phyloP scores from a whole-genome alignment of 345 rosid species.

The Sisymbrium irio region DNA sequence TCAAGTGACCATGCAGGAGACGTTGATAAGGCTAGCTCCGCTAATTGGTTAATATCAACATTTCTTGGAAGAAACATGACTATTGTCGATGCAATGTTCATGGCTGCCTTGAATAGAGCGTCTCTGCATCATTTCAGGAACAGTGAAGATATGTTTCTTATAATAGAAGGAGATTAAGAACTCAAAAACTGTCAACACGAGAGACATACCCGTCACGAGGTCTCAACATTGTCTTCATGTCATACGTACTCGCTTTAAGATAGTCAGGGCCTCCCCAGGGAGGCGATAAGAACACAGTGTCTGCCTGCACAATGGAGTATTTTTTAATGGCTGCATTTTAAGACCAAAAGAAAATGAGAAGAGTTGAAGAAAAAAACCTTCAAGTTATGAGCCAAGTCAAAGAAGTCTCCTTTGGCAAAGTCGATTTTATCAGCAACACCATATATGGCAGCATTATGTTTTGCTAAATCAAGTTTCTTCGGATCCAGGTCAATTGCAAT shows the following conservation, averaged over 20 bases:
- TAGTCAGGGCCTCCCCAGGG: slow-evolving; percentile 99
- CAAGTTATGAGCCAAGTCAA: slow-evolving; percentile 60
- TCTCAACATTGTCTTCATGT: slow-evolving; percentile 79
- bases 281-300: slow-evolving; percentile 81
- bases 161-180: background rate
- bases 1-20: slow-evolving; percentile 69
- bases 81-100: slow-evolving; percentile 56
- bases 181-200: background rate
- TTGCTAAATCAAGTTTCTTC: slow-evolving; percentile 70
- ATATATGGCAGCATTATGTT: slow-evolving; percentile 78
- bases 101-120: slow-evolving; percentile 60
- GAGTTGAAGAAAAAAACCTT: slow-evolving; percentile 47
- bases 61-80: slow-evolving; percentile 93
- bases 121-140: slow-evolving; percentile 45
- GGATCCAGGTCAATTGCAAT: slow-evolving; percentile 83
- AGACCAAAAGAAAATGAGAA: background rate
- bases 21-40: slow-evolving; percentile 64
- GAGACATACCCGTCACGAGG: slow-evolving; percentile 76
- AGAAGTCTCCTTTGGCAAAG: slow-evolving; percentile 75
- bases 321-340: background rate
- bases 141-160: background rate
- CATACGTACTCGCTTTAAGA: slow-evolving; percentile 54
- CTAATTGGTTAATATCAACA: slow-evolving; percentile 73
- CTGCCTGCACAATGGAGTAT: slow-evolving; percentile 48
- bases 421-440: slow-evolving; percentile 76